Conservation (phyloP, 2,329 filamentous ascomycete species). For the Mycosphaerella arachidis region DNA sequence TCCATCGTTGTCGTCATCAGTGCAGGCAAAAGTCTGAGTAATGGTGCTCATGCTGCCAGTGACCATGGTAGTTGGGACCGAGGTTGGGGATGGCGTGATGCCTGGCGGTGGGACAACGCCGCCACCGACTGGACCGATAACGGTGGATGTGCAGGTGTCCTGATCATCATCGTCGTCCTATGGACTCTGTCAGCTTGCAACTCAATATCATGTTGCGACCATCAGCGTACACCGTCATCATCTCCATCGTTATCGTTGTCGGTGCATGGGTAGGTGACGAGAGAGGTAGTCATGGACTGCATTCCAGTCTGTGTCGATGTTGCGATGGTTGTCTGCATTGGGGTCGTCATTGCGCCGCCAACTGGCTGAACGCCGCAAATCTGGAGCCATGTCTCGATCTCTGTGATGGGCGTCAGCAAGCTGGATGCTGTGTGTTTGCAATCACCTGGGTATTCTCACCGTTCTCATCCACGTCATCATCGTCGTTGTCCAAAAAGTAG, state of each 20-base stretch:
- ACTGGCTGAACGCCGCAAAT: neutral
- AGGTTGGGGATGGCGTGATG: too few relatives aligned
- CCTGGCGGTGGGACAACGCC: too few relatives aligned
- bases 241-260: neutral
- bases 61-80: neutral
- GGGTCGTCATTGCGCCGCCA: neutral
- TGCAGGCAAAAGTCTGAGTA: neutral
- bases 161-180: neutral
- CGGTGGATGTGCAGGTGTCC: neutral
- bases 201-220: neutral
- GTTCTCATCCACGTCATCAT: constrained; percentile 5
- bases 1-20: neutral
- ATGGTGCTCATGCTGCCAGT: constrained; percentile 3
- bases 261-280: constrained; percentile 2
- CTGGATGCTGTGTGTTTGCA: neutral
- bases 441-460: neutral
- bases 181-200: neutral
- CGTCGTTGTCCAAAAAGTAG: constrained; percentile 7
- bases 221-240: neutral
- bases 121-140: too few relatives aligned
- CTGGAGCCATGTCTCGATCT: constrained; percentile 4
- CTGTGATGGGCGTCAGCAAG: constrained; percentile 5
- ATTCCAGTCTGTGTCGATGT: constrained; percentile 1
- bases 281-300: neutral
- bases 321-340: neutral